Base-by-base conservation (phyloP, 2,329 filamentous ascomycete species). In the Sporothrix luriei region DNA sequence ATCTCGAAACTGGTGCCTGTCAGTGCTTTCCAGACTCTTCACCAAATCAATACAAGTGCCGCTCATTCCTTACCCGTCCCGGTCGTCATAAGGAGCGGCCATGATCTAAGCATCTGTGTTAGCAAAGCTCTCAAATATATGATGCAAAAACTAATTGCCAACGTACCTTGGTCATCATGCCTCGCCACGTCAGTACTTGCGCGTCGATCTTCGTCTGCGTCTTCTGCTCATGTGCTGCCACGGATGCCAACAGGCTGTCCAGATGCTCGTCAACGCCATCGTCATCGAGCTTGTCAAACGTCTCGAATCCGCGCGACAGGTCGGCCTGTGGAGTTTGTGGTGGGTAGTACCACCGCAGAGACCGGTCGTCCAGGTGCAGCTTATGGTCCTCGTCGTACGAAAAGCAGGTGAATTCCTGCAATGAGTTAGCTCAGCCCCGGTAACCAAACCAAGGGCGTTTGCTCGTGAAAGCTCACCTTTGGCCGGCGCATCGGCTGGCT, bases 111-210 rank as follows among this genome's bases (percentile, higher is more conserved):
- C 33, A 33, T 33, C 33, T 9, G 21, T 55, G 40, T 64, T n/a
- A 64, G 59, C 59, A 57, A 9, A 10, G 11, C 59, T 33, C 33
- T 33, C 33, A 10, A 2, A 24, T 19, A 3, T 43, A 43, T 7
- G 13, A 4, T 4, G 3, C 13, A 4, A 13, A 13, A 29, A 3
- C n/a, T n/a, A 4, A 4, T 40, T 10, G 4, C 6, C 4, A 52
- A 51, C 79, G 68, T 77, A 94, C 93, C 85, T 97, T 99, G 72
- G 95, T 98, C 90, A 99, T 94, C 93, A 98, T 97, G 49, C 95
- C 95, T 76, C 95, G 85, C 94, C 94, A 99, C 1, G 94, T 98
- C 66, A 98, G 85, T 59, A 98, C 78, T 75, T 97, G 88, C 2
- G 91, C 90, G 72, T 93, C 89, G 43, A 90, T 88, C 76, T 85